These are phyloP conservation scores for Orbilia brochopaga DNA, from an alignment of 2,329 filamentous ascomycete species.

Conservation along the genomic window DNA sequence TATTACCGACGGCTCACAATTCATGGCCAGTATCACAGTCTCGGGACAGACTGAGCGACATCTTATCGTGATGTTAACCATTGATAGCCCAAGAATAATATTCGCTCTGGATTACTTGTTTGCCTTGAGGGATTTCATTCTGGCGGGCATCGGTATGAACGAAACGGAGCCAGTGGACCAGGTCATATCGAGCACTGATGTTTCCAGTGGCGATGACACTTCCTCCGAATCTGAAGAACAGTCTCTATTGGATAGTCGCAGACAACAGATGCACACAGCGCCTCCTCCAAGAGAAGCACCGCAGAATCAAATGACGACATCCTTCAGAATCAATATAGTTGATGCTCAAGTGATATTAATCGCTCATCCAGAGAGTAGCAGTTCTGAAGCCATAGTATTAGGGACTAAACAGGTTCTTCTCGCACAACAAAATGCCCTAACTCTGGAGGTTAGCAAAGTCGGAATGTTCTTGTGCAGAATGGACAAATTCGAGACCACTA, in stretches of 20 bases:
- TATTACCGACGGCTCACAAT: conserved; percentile 93
- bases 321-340: conserved; percentile 90
- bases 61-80: conserved; percentile 86
- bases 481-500: conserved; percentile 92
- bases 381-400: conserved; percentile 93
- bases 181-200: conserved; percentile 59
- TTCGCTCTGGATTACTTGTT: conserved; percentile 96
- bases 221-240: conserved; percentile 32
- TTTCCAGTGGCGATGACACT: conserved; percentile 64
- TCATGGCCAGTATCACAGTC: conserved; percentile 96
- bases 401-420: conserved; percentile 91
- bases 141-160: conserved; percentile 69
- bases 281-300: neutral
- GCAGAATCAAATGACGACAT: conserved; percentile 69
- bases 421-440: conserved; percentile 91
- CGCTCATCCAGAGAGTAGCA: conserved; percentile 86
- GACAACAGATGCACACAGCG: neutral
- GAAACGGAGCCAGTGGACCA: conserved; percentile 59
- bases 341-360: conserved; percentile 97
- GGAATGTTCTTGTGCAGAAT: conserved; percentile 99
- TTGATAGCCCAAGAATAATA: conserved; percentile 93
- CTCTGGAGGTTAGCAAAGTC: conserved; percentile 88
- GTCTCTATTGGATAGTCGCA: neutral
- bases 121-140: conserved; percentile 81
- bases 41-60: conserved; percentile 80